Conservation (phyloP, 164 flowering plant genomes). For the Magnolia kwangsiensis region DNA sequence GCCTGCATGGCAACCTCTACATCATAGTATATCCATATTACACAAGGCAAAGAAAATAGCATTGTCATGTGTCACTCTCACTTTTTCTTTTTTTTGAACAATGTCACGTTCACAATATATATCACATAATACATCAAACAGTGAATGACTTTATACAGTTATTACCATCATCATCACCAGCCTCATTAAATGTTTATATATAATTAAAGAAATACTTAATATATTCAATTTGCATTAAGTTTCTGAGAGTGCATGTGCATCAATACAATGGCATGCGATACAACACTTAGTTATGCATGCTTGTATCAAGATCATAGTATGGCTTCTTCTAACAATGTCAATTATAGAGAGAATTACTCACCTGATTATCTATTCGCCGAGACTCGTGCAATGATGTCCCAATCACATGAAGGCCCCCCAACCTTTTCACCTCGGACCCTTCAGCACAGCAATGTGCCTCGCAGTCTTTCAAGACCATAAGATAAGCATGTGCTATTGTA, state of each 20-base stretch:
- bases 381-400: constrained; percentile 98
- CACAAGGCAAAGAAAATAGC: not conserved
- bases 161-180: not conserved
- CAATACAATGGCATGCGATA: not conserved
- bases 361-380: constrained; percentile 98
- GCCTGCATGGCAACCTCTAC: not conserved
- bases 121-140: too few species aligned
- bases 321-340: too few species aligned
- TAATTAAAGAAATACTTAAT: too few species aligned
- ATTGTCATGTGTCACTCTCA: not conserved
- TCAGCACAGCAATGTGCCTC: constrained; percentile 72
- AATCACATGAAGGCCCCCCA: constrained; percentile 98
- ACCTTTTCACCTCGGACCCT: constrained; percentile 83
- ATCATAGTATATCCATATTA: not conserved
- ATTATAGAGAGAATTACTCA: constrained; percentile 17
- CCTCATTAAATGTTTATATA: not conserved
- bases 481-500: constrained; percentile 71
- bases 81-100: too few species aligned
- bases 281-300: not conserved
- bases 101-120: too few species aligned
- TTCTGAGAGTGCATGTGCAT: not conserved
- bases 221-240: too few species aligned
- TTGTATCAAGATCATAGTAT: too few species aligned
- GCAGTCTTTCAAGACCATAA: constrained; percentile 71
- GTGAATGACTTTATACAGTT: not conserved